These are phyloP conservation scores for Wickerhamomyces rabaulensis DNA, from an alignment of 805 yeast species.

Conservation along the genomic window DNA sequence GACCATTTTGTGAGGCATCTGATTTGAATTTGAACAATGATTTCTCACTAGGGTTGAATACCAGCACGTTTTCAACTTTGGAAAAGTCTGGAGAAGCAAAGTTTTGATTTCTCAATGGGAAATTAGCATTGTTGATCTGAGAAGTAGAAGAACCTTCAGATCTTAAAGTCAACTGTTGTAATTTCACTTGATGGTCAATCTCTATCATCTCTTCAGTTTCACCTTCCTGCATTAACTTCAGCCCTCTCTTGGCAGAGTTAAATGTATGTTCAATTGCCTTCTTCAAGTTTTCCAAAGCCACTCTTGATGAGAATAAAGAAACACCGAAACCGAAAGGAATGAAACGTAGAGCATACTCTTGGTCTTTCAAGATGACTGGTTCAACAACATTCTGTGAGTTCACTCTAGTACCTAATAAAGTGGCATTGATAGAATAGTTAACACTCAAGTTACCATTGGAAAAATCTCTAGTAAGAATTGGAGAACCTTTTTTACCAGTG, in stretches of 20 bases:
- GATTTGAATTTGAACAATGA: not conserved
- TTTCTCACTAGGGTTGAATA: not conserved
- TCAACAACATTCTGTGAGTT: not conserved
- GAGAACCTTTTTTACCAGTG: conserved; percentile 45
- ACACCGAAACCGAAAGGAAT: conserved; percentile 34
- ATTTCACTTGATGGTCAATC: conserved; percentile 15
- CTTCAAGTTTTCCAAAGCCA: conserved; percentile 7
- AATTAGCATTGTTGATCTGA: conserved; percentile 3
- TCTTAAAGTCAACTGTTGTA: conserved; percentile 12
- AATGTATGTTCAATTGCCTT: conserved; percentile 11
- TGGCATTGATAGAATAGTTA: conserved; percentile 51
- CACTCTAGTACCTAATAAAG: conserved; percentile 37
- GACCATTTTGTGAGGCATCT: conserved; percentile 20
- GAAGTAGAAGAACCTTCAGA: not conserved
- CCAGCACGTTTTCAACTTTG: conserved; percentile 9
- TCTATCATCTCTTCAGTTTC: conserved; percentile 10
- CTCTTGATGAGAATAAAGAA: conserved; percentile 15
- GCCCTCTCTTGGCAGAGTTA: conserved; percentile 12
- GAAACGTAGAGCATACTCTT: conserved; percentile 32
- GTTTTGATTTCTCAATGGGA: conserved; percentile 20
- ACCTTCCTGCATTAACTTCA: conserved; percentile 15
- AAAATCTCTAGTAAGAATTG: conserved; percentile 47
- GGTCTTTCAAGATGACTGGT: conserved; percentile 27
- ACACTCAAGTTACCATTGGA: conserved; percentile 41
- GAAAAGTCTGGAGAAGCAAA: conserved; percentile 15